Base-by-base conservation (phyloP, 2,329 filamentous ascomycete species). In the Graphilbum sp. region DNA sequence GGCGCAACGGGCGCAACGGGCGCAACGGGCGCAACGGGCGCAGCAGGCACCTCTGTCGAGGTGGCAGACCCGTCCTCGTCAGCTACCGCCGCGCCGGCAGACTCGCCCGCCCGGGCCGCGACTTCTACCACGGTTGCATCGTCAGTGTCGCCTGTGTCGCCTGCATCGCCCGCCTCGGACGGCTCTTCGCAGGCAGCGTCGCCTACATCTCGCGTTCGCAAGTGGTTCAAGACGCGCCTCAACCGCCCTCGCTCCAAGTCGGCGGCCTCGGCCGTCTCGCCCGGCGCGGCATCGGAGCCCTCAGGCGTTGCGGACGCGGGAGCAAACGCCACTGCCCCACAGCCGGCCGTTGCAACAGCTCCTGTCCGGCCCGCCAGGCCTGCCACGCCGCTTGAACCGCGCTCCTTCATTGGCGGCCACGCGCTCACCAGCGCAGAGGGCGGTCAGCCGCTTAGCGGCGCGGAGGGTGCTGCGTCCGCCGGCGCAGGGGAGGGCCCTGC, bases 201-300 rank as follows among this genome's bases (percentile, higher is more conserved):
- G 0, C 51, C 52, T 7, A 47, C 48, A 7, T 41, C 39, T 20
- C 56, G 55, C 34, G 53, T 62, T 21, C 61, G 54, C 41, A 55
- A 50, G 31, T 67, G 64, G 64, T 49, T 67, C 13, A 60, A 59
- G 46, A 57, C 51, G 10, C 61, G 55, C 30, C 58, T 66, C 40
- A 41, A 50, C 4, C 54, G 56, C 7, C 49, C 51, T 1, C 48
- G 53, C 1, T 45, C 53, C 9, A 50, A 47, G 39, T 53, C 54
- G 2, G 46, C 50, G 3, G 45, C 46, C 2, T 41, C 44, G 4
- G 31, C 31, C n/a, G 8, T n/a, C 6, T 30, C 27, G 9, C 10
- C 15, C 4, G 34, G 29, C 2, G 11, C 18, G 38, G 23, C 23
- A 12, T 25, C 23, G 23, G 23, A n/a, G n/a, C n/a, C 21, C 21